These are phyloP conservation scores for Babesia ovata DNA, from an alignment of 169 alveolate species.

Conservation along the genomic window DNA sequence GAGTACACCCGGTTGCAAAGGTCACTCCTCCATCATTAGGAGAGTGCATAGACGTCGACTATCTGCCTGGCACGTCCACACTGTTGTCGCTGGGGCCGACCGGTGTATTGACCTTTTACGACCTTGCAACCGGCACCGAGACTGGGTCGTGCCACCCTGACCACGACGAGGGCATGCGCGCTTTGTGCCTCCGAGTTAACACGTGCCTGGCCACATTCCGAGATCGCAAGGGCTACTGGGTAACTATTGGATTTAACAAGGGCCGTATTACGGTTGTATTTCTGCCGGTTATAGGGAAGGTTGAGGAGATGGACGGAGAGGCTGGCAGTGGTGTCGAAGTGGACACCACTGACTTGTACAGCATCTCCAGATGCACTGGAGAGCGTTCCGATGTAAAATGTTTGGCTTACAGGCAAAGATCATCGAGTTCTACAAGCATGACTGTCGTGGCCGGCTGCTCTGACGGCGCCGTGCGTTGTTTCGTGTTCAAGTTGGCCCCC, in stretches of 20 bases:
- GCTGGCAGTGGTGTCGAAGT: not conserved
- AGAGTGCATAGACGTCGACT: conserved; percentile 42
- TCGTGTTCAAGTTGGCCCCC: conserved; percentile 15
- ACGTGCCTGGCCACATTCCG: not conserved
- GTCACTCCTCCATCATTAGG: conserved; percentile 9
- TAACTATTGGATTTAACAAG: conserved; percentile 12
- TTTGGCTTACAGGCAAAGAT: conserved; percentile 29
- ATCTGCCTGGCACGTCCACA: conserved; percentile 3
- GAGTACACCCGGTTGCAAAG: conserved; percentile 39
- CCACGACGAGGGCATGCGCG: not conserved
- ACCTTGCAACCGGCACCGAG: not conserved
- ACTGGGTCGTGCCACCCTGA: not conserved
- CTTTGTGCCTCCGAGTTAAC: not conserved
- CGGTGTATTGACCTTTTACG: conserved; percentile 5
- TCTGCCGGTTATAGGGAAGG: not conserved
- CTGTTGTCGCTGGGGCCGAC: conserved; percentile 1
- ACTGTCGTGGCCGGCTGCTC: conserved; percentile 55
- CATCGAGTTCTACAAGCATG: conserved; percentile 11
- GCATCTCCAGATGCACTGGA: not conserved
- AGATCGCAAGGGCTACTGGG: conserved; percentile 3
- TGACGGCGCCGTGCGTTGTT: conserved; percentile 55
- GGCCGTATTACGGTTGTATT: not conserved
- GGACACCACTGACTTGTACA: not conserved
- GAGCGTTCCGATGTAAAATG: conserved; percentile 27
- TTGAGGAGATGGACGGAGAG: not conserved